These are phyloP conservation scores for Saccharomyces hybrid DNA, from an alignment of 1,139 yeast species.

Conservation along the genomic window DNA sequence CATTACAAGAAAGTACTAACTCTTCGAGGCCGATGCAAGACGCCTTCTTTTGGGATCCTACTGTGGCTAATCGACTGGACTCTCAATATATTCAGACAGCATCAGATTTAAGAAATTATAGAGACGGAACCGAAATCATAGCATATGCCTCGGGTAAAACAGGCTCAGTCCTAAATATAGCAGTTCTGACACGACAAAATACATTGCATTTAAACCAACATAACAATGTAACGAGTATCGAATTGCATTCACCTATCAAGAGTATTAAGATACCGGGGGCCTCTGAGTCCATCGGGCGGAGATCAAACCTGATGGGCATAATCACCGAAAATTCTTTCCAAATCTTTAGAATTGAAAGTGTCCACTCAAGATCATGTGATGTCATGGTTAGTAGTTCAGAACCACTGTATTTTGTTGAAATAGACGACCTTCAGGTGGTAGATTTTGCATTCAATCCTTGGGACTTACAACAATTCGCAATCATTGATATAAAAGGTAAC, in stretches of 20 bases:
- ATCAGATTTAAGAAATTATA: constrained; percentile 18
- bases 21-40: not conserved
- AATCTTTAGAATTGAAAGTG: constrained; percentile 17
- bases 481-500: constrained; percentile 47
- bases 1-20: not conserved
- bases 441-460: constrained; percentile 41
- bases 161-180: constrained; percentile 14
- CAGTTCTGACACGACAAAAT: constrained; percentile 1
- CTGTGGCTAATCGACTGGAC: constrained; percentile 9
- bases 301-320: constrained; percentile 23
- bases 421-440: constrained; percentile 36
- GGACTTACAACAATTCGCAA: constrained; percentile 35
- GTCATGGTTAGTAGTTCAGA: constrained; percentile 11
- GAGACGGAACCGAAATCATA: constrained; percentile 15
- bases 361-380: constrained; percentile 9
- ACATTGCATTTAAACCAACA: constrained; percentile 1
- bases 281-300: constrained; percentile 16
- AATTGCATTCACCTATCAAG: constrained; percentile 22
- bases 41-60: constrained; percentile 8
- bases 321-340: constrained; percentile 23
- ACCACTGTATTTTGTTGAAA: constrained; percentile 16
- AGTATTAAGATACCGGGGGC: constrained; percentile 20
- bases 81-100: constrained; percentile 21
- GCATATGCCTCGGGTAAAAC: constrained; percentile 20
- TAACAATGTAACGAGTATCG: constrained; percentile 8